Base-by-base conservation (phyloP, 768 basidiomycete species). In the Suillus subaureus region DNA sequence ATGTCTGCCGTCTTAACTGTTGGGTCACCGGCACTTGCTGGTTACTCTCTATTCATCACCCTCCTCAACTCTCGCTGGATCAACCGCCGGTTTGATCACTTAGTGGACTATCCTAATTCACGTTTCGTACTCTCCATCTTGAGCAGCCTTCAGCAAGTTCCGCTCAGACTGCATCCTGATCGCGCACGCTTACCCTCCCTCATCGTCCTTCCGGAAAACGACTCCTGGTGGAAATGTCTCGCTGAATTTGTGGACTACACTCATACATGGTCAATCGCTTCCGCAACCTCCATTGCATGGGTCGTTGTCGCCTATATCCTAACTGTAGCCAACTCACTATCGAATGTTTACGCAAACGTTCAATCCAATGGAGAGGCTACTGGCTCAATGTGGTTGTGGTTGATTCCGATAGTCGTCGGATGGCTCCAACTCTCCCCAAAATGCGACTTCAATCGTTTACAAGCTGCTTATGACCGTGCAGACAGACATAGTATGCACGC, bases 1-100 rank as follows among this genome's bases (percentile, higher is more conserved):
- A 73, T 78, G 66, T 79, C 82, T 9, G 77, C 79, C 23, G 16
- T 85, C 9, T 72, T 85, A 42, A 79, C 81, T 1, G 69, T 85
- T 31, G 84, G 83, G 1, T 83, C 81, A 0, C 83, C 83, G 0
- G 70, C 71, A 4, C 78, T 85, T 4, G 82, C 84, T 0, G 80
- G 78, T 4, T 85, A 83, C 68, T 84, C 84, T 1, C 63, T 85
- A 11, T 76, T 68, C 23, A 33, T 85, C 21, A 82, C 83, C 13
- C 76, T 81, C 6, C 75, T 84, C 21, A 84, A 83, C 63, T 69
- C 74, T n/a, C 74, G 79, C 28, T 84, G 82, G 82, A 70, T 83
- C 62, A 73, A 76, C 3, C 73, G 70, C 35, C 75, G 72, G 0
- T 79, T 79, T 65, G 61, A 75, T 13, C 26, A 16, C 6, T 66